phyloP scores from a whole-genome alignment of 306 rosid species.

The Sicyos baderoa region DNA sequence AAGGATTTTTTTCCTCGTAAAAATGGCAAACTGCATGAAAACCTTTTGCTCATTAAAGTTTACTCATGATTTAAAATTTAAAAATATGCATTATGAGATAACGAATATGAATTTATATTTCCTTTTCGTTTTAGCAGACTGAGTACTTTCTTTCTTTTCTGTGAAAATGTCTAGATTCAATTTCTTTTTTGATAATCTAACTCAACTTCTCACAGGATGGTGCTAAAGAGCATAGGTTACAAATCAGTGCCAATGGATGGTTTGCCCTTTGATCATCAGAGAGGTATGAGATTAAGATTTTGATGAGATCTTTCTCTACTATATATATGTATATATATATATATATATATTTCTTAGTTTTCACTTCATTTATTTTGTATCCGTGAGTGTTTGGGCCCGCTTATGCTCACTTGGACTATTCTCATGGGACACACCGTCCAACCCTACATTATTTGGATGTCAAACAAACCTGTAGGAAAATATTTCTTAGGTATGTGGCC shows the following conservation, averaged over 20 bases:
- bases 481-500: too few species aligned
- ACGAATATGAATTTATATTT: not conserved
- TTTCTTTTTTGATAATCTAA: not conserved
- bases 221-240: conserved; percentile 87
- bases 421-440: too few species aligned
- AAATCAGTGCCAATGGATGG: conserved; percentile 78
- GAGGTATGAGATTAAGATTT: conserved; percentile 40
- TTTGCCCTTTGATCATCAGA: conserved; percentile 67
- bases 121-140: not conserved
- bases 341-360: not conserved
- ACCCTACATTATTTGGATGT: too few species aligned
- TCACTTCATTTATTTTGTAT: not conserved
- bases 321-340: too few species aligned
- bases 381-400: too few species aligned
- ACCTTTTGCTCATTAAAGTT: not conserved
- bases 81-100: not conserved
- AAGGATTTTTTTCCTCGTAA: not conserved
- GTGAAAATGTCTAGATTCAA: not conserved
- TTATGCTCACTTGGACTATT: too few species aligned
- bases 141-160: not conserved
- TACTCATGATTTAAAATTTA: not conserved
- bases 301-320: not conserved
- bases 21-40: not conserved
- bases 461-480: too few species aligned
- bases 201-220: conserved; percentile 48